Percentiles rank a stretch among this genome's conserved stretches.
These are phyloP conservation scores for Candida pini DNA, from an alignment of 805 yeast genomes.

Conservation along the genomic window DNA sequence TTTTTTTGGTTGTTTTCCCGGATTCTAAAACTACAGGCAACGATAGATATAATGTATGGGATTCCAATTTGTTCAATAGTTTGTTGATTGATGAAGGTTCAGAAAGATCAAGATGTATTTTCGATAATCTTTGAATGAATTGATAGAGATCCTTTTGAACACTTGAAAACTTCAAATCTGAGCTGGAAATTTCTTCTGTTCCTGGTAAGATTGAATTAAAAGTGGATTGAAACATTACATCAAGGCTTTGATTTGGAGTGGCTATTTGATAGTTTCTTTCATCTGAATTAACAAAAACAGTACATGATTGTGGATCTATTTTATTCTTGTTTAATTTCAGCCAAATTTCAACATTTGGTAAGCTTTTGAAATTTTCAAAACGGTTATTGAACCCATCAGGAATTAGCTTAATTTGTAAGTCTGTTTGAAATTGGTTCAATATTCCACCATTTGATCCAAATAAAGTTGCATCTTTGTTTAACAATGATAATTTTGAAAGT, in stretches of 20 bases:
- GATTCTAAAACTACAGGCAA: constrained; percentile 6
- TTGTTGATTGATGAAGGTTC: constrained; percentile 11
- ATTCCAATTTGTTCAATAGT: constrained; percentile 12
- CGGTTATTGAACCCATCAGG: constrained; percentile 28
- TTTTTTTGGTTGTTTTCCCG: constrained; percentile 2
- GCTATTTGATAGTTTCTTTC: constrained; percentile 24
- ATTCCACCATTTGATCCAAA: constrained; percentile 29
- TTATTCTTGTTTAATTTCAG: constrained; percentile 20
- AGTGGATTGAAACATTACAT: constrained; percentile 27
- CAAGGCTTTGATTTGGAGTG: constrained; percentile 21
- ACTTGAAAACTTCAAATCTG: constrained; percentile 5
- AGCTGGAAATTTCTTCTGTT: constrained; percentile 5
- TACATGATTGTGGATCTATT: constrained; percentile 16
- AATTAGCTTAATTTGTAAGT: constrained; percentile 25
- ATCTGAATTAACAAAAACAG: constrained; percentile 22
- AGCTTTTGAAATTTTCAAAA: constrained; percentile 15
- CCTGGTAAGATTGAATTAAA: constrained; percentile 22
- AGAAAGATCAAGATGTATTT: constrained; percentile 16
- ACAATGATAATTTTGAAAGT: constrained; percentile 17
- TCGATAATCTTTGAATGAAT: constrained; percentile 18
- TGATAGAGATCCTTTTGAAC: constrained; percentile 18
- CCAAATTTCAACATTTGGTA: constrained; percentile 29
- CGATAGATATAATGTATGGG: constrained; percentile 3
- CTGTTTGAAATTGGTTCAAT: constrained; percentile 22
- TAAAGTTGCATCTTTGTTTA: constrained; percentile 18